Base-by-base conservation (phyloP, 177 flowering plant species). In the Vitis hybrid region DNA sequence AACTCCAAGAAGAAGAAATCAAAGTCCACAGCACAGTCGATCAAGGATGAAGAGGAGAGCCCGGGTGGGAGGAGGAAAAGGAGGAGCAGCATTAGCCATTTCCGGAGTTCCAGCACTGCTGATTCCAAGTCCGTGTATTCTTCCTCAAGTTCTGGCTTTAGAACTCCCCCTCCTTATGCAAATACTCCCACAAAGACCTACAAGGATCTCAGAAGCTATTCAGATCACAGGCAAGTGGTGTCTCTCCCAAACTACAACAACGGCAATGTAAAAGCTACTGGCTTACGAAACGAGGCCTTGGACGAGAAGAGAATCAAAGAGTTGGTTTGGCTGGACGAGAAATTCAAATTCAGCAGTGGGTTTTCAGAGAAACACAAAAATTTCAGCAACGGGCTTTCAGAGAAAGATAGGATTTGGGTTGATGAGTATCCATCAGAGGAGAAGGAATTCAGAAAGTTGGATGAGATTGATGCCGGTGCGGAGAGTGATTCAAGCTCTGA, bases 401-500 rank as follows among this genome's bases (percentile, higher is more conserved):
- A 77, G 57, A 78, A 76, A 65, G 78, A 79, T 20, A 68, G 71
- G 58, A 73, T 44, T 52, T 75, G 78, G 78, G 77, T 33, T 14
- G 75, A 66, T 64, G 66, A 65, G 10, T 71, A 67, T 22, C 57
- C 75, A 59, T 65, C 63, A 6, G 79, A 78, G 44, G 77, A 75
- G 50, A 71, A 80, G 62, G 77, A 82, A 20, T 59, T 72, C 18
- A 79, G 49, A 38, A 82, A 76, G 47, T 77, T 75, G 57, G 56
- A 56, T 65, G 81, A 73, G 47, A 79, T 67, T 8, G 95, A 88
- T 71, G 92, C 83, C 73, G 94, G 89, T 5, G 88, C 65, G 31
- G 95, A 94, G 3, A 92, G 93, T 75, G 97, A 92, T 77, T 84
- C 97, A 67, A 90, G 97, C 71, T 92, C 97, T 59, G 97, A 92